Evolutionary conservation across 306 rosid species (phyloP).

Genomic region (Parietaria judaica): DNA sequence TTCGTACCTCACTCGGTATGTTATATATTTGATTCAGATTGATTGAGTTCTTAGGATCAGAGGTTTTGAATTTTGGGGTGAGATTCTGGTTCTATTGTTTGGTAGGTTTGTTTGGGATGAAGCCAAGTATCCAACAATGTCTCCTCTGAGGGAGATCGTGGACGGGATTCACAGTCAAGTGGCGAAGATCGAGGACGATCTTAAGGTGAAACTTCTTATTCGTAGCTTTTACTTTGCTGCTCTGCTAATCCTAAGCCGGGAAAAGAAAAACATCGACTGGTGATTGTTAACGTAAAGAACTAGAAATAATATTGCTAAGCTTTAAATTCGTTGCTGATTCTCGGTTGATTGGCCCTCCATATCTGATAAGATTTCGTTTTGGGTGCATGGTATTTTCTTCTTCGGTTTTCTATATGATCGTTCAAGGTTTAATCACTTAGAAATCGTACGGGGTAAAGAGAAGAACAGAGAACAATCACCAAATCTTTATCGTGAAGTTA

Average conservation of each 20-base stretch:
- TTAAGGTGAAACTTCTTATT: slow-evolving; percentile 40
- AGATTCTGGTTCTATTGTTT: neutral
- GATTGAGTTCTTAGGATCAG: slow-evolving; percentile 6
- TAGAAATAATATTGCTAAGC: no score
- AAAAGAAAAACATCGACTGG: neutral
- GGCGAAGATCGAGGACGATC: slow-evolving; percentile 91
- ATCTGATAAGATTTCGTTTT: no score
- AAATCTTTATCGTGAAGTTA: no score
- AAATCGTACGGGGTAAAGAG: no score
- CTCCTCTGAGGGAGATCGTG: slow-evolving; percentile 65
- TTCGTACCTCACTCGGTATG: slow-evolving; percentile 79
- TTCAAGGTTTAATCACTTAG: neutral
- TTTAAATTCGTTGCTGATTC: no score
- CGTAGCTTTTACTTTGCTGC: neutral
- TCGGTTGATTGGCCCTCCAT: no score
- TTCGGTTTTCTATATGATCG: neutral
- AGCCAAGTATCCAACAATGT: slow-evolving; percentile 86
- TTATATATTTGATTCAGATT: neutral
- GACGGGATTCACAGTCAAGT: slow-evolving; percentile 76
- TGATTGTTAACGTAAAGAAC: no score
- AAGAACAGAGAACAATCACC: no score
- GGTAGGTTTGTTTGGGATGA: slow-evolving; percentile 91
- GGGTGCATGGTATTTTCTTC: neutral
- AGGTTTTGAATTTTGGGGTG: slow-evolving; percentile 8
- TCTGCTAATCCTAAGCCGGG: neutral